A percentile compares a stretch with the other conserved stretches of the same genome.
phyloP scores from a whole-genome alignment of 2,329 filamentous ascomycete genomes.

The Chaetoscypha palmicola region DNA sequence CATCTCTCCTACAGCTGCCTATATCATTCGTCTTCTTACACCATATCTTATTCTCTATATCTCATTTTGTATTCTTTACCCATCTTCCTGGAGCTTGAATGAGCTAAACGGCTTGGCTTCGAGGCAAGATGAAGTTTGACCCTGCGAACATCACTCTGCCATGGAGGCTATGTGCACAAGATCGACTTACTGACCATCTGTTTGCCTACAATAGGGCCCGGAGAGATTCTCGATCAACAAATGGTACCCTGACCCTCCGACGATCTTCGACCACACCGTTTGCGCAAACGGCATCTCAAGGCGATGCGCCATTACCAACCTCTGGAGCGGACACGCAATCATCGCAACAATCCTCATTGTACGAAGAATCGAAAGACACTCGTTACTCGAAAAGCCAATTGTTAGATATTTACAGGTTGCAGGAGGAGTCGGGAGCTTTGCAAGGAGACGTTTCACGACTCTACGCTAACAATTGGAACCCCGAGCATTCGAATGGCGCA shows the following conservation, averaged over 20 bases:
- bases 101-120: too few species aligned
- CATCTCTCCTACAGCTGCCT: not conserved
- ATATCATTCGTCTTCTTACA: too few species aligned
- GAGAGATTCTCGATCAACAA: slow-evolving; percentile 49
- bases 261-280: slow-evolving; percentile 54
- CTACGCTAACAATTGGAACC: slow-evolving; percentile 73
- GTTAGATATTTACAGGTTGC: slow-evolving; percentile 61
- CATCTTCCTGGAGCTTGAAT: too few species aligned
- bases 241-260: slow-evolving; percentile 59
- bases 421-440: slow-evolving; percentile 41
- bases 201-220: too few species aligned
- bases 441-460: slow-evolving; percentile 58
- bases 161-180: too few species aligned
- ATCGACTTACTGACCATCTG: too few species aligned
- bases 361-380: slow-evolving; percentile 34
- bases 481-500: slow-evolving; percentile 59
- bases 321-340: slow-evolving; percentile 19
- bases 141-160: too few species aligned
- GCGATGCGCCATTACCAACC: slow-evolving; percentile 17
- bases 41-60: too few species aligned
- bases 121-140: too few species aligned
- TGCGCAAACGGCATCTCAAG: slow-evolving; percentile 30
- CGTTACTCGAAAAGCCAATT: slow-evolving; percentile 47
- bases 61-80: too few species aligned
- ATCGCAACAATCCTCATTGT: slow-evolving; percentile 30